Evolutionary conservation across 2,329 filamentous ascomycete genomes (phyloP).

Genomic region (Daldinia sp.): DNA sequence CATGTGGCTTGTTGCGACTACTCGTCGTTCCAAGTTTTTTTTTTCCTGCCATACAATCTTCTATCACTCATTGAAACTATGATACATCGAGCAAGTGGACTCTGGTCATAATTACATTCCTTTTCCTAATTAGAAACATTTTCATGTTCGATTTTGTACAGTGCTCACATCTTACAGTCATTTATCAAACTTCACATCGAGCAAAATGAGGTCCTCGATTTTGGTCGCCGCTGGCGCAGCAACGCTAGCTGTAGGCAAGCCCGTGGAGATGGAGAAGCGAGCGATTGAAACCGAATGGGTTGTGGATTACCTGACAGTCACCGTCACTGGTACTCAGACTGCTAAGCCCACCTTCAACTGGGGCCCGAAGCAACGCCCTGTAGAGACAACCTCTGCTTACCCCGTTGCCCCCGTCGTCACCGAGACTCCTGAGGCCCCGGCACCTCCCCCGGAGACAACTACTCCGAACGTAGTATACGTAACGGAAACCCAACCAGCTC

Average conservation of each 20-base stretch:
- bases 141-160: not conserved
- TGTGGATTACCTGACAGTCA: constrained; percentile 46
- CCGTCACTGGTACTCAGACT: constrained; percentile 46
- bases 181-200: constrained; percentile 19
- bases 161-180: constrained; percentile 26
- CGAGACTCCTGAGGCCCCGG: constrained; percentile 26
- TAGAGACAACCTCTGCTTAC: not conserved
- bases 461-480: constrained; percentile 23
- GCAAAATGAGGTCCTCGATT: constrained; percentile 53
- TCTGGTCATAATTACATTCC: constrained; percentile 22
- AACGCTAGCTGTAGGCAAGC: constrained; percentile 46
- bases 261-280: constrained; percentile 47
- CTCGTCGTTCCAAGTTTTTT: not conserved
- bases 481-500: constrained; percentile 25
- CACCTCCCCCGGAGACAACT: constrained; percentile 7
- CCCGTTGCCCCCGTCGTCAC: constrained; percentile 33
- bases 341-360: constrained; percentile 29
- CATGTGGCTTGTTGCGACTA: not conserved
- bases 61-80: constrained; percentile 9
- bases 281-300: constrained; percentile 47
- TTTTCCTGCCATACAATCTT: not conserved
- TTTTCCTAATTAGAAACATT: constrained; percentile 17
- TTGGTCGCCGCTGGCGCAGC: constrained; percentile 48
- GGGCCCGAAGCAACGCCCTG: constrained; percentile 26
- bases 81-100: constrained; percentile 9